Percentiles rank a stretch among this genome's conserved stretches.
These are phyloP conservation scores for Punica granatum DNA, from an alignment of 345 rosid genomes.

Conservation along the genomic window DNA sequence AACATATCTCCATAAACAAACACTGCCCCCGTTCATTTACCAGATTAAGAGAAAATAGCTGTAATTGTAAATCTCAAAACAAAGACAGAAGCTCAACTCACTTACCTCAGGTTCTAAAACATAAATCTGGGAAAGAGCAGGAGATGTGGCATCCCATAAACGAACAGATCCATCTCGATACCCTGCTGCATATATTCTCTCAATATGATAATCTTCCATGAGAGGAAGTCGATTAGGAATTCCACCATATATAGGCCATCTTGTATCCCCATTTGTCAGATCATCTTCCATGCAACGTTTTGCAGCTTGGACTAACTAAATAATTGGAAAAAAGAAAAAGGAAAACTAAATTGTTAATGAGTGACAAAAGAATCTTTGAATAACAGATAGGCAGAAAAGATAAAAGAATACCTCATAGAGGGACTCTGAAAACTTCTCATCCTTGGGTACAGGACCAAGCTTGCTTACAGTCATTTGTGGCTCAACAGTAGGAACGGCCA, in stretches of 20 bases:
- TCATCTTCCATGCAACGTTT: slow-evolving; percentile 36
- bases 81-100: slow-evolving; percentile 19
- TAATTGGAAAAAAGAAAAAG: slow-evolving; percentile 18
- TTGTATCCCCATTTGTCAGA: slow-evolving; percentile 17
- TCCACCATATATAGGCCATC: slow-evolving; percentile 66
- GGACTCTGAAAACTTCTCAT: slow-evolving; percentile 29
- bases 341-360: slow-evolving; percentile 13
- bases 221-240: slow-evolving; percentile 34
- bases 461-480: slow-evolving; percentile 45
- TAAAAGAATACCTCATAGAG: slow-evolving; percentile 36
- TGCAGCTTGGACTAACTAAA: slow-evolving; percentile 51
- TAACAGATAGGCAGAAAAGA: not conserved
- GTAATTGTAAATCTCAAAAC: slow-evolving; percentile 12
- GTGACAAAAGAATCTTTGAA: not conserved
- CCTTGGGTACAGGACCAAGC: slow-evolving; percentile 22
- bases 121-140: slow-evolving; percentile 31
- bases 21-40: not conserved
- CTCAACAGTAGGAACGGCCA: slow-evolving; percentile 36
- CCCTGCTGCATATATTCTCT: slow-evolving; percentile 50
- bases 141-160: slow-evolving; percentile 56
- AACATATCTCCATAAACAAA: slow-evolving; percentile 10
- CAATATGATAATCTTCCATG: slow-evolving; percentile 25
- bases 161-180: slow-evolving; percentile 59
- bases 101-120: slow-evolving; percentile 40
- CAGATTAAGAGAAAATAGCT: not conserved